A percentile compares a stretch with the other conserved stretches of the same genome.
Conservation (phyloP, 495 filamentous ascomycete species). For the Daldinia caldariorum region DNA sequence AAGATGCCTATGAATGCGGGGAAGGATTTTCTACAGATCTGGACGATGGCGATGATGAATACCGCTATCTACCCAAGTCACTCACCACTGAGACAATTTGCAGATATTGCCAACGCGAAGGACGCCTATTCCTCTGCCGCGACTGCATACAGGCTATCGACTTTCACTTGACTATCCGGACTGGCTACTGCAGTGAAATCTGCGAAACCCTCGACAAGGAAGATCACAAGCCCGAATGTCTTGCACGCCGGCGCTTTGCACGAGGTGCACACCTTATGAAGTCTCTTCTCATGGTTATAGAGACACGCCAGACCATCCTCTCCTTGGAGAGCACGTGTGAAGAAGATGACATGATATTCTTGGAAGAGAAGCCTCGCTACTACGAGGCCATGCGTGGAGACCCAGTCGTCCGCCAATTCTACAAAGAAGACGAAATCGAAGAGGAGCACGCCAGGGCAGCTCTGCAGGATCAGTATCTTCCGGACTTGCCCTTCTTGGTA, state of each 20-base stretch:
- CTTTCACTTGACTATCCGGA: not conserved
- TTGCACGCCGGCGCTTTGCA: not conserved
- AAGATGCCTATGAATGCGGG: not conserved
- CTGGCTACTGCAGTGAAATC: not conserved
- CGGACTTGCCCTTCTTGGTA: not conserved
- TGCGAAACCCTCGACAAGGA: not conserved
- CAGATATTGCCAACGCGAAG: not conserved
- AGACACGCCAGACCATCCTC: not conserved
- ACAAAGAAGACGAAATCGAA: not conserved
- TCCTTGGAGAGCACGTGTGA: not conserved
- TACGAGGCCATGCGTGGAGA: not conserved
- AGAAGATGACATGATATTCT: not conserved
- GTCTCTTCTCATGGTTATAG: not conserved
- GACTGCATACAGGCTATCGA: not conserved
- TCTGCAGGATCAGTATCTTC: not conserved
- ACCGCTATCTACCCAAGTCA: not conserved
- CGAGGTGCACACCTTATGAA: constrained; percentile 1
- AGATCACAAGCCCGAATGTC: not conserved
- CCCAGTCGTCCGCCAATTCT: not conserved
- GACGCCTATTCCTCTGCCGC: not conserved
- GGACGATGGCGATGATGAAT: not conserved
- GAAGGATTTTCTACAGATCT: too few relatives aligned
- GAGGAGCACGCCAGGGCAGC: not conserved
- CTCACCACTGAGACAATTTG: not conserved
- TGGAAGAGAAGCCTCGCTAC: not conserved